phyloP scores from a whole-genome alignment of 805 yeast species.

The Ogataea pini region DNA sequence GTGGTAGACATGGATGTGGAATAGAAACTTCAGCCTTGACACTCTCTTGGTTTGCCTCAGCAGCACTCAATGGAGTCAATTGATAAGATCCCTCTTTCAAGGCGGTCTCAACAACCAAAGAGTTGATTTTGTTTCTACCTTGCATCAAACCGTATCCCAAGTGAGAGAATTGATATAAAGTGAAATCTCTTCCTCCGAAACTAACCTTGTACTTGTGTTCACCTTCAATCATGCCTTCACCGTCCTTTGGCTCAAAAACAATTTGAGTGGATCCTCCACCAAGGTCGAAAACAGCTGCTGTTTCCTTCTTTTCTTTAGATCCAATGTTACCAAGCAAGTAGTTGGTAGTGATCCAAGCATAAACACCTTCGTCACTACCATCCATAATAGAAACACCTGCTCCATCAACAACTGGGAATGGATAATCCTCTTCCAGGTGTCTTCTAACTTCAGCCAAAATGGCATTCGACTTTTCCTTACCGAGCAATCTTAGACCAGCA shows the following conservation, averaged over 20 bases:
- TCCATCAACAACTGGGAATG: constrained; percentile 86
- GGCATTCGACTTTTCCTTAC: constrained; percentile 66
- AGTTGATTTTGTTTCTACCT: constrained; percentile 83
- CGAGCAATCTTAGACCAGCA: constrained; percentile 89
- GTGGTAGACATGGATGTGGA: constrained; percentile 86
- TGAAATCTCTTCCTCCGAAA: constrained; percentile 81
- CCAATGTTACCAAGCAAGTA: constrained; percentile 94
- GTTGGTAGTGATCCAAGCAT: constrained; percentile 97
- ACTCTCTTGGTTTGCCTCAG: constrained; percentile 41
- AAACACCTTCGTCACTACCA: constrained; percentile 97
- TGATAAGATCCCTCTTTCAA: constrained; percentile 29
- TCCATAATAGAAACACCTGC: constrained; percentile 93
- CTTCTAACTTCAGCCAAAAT: constrained; percentile 75
- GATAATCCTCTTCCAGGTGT: constrained; percentile 78
- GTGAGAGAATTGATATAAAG: constrained; percentile 90
- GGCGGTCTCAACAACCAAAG: constrained; percentile 48
- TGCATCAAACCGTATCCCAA: constrained; percentile 94
- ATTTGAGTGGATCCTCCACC: constrained; percentile 99
- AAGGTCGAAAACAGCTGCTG: constrained; percentile 95
- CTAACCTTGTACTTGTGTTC: constrained; percentile 80
- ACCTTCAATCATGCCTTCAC: constrained; percentile 68
- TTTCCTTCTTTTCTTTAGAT: constrained; percentile 66
- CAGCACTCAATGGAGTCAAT: constrained; percentile 31
- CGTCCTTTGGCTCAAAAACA: constrained; percentile 86
- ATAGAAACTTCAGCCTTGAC: constrained; percentile 46